Percentiles rank a stretch among this genome's conserved stretches.
Evolutionary conservation across 805 yeast genomes (phyloP).

Genomic region (Wickerhamiella nectarea): DNA sequence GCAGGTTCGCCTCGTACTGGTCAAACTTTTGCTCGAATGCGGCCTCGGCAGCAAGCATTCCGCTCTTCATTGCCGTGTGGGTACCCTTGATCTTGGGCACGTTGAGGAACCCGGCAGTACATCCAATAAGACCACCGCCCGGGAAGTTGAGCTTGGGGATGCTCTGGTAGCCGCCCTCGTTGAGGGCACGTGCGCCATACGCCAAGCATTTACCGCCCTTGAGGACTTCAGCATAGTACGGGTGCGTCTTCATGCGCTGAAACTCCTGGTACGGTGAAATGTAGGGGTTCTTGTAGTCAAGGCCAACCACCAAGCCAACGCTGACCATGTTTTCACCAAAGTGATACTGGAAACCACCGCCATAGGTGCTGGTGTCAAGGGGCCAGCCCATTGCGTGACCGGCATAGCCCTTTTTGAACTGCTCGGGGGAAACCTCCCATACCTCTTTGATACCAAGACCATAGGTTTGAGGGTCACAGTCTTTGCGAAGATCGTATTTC

Average conservation of each 20-base stretch:
- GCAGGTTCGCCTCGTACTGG: slow-evolving; percentile 49
- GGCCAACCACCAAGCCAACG: slow-evolving; percentile 87
- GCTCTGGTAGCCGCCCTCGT: slow-evolving; percentile 93
- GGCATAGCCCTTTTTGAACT: slow-evolving; percentile 66
- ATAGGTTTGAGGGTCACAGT: slow-evolving; percentile 67
- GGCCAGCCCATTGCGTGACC: slow-evolving; percentile 90
- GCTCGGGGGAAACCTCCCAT: slow-evolving; percentile 83
- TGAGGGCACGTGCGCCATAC: slow-evolving; percentile 90
- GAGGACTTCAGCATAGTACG: slow-evolving; percentile 58
- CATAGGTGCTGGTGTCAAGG: slow-evolving; percentile 56
- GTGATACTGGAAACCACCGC: slow-evolving; percentile 96
- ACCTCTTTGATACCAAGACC: slow-evolving; percentile 94
- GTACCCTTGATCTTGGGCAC: slow-evolving; percentile 97
- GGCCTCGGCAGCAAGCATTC: slow-evolving; percentile 85
- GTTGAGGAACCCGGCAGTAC: slow-evolving; percentile 91
- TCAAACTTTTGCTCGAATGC: slow-evolving; percentile 45
- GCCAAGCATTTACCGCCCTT: slow-evolving; percentile 86
- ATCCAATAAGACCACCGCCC: slow-evolving; percentile 92
- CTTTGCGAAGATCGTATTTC: slow-evolving; percentile 52
- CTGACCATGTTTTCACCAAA: slow-evolving; percentile 87
- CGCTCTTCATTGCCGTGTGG: slow-evolving; percentile 94
- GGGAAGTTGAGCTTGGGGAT: slow-evolving; percentile 87
- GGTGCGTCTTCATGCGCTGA: slow-evolving; percentile 86
- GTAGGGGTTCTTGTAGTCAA: slow-evolving; percentile 91
- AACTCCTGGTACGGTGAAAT: slow-evolving; percentile 92